Base-by-base conservation (phyloP, 2,329 filamentous ascomycete genomes). In the Aspergillus spinulosporus region DNA sequence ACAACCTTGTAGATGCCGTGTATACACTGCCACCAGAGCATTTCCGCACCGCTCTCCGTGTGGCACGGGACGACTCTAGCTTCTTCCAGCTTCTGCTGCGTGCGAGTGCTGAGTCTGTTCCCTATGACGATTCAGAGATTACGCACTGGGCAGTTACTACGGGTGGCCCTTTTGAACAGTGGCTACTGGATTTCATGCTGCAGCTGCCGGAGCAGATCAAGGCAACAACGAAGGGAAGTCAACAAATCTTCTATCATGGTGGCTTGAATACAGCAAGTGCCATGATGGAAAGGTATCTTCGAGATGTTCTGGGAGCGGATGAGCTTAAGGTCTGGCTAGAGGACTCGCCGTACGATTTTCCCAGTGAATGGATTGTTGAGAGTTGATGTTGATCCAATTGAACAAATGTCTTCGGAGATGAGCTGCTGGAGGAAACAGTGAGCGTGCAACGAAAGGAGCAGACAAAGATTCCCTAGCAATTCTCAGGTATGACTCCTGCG, bases 21-120 rank as follows among this genome's bases (percentile, higher is more conserved):
- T 75, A 73, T 49, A 59, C 49, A 1, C 58, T 76, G 1, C 70
- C 72, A 1, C 37, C 65, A 0, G 67, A 73, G 5, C 70, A 74
- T 49, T 76, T 74, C 51, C 51, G 68, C 12, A 66, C 66, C 1
- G 72, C 69, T 4, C 63, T 68, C 1, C 64, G 62, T 1, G 44
- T 65, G 9, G 58, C 64, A n/a, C 65, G 61, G 1, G 50, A 66
- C 6, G 64, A 71, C 34, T 52, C 64, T 1, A 55, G 61, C 0
- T 60, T 72, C 21, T 70, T 76, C 15, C 62, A 68, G 40, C 53
- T 68, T 3, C 65, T 77, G 5, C 36, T 77, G 3, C 73, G 74
- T 37, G 66, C 72, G 8, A 73, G 65, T 42, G 70, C 74, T 0
- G 72, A 75, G 47, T 75, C 73, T 4, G 53, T 76, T 4, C 74